These are phyloP conservation scores for Termitomyces sp. DNA, from an alignment of 768 basidiomycete genomes.

Conservation along the genomic window DNA sequence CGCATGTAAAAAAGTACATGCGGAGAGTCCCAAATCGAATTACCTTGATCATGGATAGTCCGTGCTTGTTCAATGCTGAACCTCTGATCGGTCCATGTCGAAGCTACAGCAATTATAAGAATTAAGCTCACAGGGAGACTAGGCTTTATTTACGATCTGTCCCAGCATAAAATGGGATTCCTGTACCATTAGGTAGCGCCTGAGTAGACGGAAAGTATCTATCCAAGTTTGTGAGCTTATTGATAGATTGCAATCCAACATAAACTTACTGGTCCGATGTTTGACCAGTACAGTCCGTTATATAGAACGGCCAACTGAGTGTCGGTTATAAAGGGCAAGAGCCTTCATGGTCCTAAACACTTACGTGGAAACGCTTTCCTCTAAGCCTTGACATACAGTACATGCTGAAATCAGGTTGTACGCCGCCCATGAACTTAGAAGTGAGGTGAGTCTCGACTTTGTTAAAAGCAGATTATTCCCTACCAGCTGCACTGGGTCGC, in stretches of 20 bases:
- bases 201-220: conserved; percentile 37
- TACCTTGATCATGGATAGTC: conserved; percentile 23
- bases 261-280: conserved; percentile 7
- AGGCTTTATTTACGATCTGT: conserved; percentile 34
- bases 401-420: conserved; percentile 54
- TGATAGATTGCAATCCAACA: too few relatives aligned
- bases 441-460: not conserved
- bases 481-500: conserved; percentile 34
- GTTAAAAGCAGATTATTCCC: not conserved
- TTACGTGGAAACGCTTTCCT: conserved; percentile 22
- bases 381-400: conserved; percentile 38
- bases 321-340: not conserved
- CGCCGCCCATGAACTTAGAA: conserved; percentile 46
- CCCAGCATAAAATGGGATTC: conserved; percentile 46
- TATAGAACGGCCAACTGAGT: conserved; percentile 8
- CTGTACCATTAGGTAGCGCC: conserved; percentile 21
- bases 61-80: conserved; percentile 26
- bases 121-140: conserved; percentile 2
- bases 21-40: not conserved
- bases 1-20: not conserved
- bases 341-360: conserved; percentile 10
- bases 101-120: conserved; percentile 25
- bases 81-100: conserved; percentile 22
- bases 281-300: conserved; percentile 3
- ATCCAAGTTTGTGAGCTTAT: not conserved